Evolutionary conservation across 1,284 basidiomycete genomes (phyloP).

Genomic region (Termitomyces sp.): DNA sequence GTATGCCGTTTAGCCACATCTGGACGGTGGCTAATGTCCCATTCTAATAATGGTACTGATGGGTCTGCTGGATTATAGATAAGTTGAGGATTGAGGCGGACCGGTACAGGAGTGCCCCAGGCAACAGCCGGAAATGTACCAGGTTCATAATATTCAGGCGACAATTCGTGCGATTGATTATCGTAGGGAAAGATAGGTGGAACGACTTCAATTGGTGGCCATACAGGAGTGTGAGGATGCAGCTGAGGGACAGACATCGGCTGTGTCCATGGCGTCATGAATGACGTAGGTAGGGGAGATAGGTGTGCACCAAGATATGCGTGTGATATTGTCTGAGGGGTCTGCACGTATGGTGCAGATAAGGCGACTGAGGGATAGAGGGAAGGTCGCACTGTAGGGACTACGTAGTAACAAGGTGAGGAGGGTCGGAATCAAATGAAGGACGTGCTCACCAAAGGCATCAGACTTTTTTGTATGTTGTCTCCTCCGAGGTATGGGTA

Average conservation of each 20-base stretch:
- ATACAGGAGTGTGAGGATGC: constrained; percentile 6
- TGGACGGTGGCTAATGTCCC: constrained; percentile 30
- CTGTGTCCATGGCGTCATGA: constrained; percentile 3
- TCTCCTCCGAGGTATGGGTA: constrained; percentile 8
- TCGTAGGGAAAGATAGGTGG: constrained; percentile 6
- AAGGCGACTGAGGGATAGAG: neutral
- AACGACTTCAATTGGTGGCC: constrained; percentile 7
- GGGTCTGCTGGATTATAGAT: constrained; percentile 28
- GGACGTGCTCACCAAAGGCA: neutral
- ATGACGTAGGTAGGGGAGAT: neutral
- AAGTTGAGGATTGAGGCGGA: constrained; percentile 27
- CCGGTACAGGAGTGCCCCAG: constrained; percentile 23
- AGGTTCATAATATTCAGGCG: constrained; percentile 17
- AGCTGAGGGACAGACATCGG: neutral
- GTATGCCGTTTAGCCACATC: constrained; percentile 25
- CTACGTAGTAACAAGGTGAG: neutral
- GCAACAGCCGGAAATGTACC: constrained; percentile 27
- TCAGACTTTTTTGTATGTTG: neutral
- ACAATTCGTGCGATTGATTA: neutral
- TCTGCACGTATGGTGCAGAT: constrained; percentile 8
- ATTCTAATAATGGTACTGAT: constrained; percentile 25
- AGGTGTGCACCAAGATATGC: neutral
- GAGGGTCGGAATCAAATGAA: neutral
- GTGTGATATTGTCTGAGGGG: constrained; percentile 2
- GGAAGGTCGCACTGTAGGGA: neutral